These are phyloP conservation scores for Amanita pallidorosea DNA, from an alignment of 768 basidiomycete genomes.

Conservation along the genomic window DNA sequence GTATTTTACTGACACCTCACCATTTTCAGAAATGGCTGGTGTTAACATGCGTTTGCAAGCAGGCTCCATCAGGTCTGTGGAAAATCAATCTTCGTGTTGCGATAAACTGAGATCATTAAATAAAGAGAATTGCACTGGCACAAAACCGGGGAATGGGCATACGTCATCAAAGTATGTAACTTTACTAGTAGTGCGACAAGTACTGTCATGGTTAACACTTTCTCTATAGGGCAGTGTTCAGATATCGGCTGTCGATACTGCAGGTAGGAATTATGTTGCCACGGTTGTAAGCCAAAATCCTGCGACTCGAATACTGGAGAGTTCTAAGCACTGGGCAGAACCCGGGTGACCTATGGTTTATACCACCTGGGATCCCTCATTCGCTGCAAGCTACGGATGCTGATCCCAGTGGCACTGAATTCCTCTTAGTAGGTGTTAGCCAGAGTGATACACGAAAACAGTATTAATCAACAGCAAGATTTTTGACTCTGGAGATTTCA, in stretches of 20 bases:
- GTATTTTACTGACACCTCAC: not conserved
- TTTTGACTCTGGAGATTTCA: slow-evolving; percentile 40
- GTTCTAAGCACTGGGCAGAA: slow-evolving; percentile 15
- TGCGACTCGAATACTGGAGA: not conserved
- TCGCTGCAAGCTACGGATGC: slow-evolving; percentile 40
- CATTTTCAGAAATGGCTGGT: slow-evolving; percentile 23
- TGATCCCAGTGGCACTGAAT: slow-evolving; percentile 36
- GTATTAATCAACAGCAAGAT: slow-evolving; percentile 19
- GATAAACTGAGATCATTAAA: slow-evolving; percentile 9
- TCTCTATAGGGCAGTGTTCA: slow-evolving; percentile 31
- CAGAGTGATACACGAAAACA: not conserved
- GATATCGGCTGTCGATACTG: slow-evolving; percentile 34
- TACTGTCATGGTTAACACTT: not conserved
- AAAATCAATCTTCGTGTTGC: not conserved
- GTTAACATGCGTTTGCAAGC: slow-evolving; percentile 43
- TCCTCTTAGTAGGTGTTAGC: slow-evolving; percentile 28
- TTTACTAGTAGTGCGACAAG: not conserved
- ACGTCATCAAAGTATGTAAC: slow-evolving; percentile 29
- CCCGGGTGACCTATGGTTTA: slow-evolving; percentile 45
- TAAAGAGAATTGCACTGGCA: slow-evolving; percentile 46
- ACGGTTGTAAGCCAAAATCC: slow-evolving; percentile 30
- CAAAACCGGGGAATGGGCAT: slow-evolving; percentile 42
- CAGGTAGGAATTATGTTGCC: slow-evolving; percentile 38
- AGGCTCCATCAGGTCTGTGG: slow-evolving; percentile 33
- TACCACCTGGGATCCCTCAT: slow-evolving; percentile 46